Base-by-base conservation (phyloP, 306 rosid genomes). In the Vigna mungo region DNA sequence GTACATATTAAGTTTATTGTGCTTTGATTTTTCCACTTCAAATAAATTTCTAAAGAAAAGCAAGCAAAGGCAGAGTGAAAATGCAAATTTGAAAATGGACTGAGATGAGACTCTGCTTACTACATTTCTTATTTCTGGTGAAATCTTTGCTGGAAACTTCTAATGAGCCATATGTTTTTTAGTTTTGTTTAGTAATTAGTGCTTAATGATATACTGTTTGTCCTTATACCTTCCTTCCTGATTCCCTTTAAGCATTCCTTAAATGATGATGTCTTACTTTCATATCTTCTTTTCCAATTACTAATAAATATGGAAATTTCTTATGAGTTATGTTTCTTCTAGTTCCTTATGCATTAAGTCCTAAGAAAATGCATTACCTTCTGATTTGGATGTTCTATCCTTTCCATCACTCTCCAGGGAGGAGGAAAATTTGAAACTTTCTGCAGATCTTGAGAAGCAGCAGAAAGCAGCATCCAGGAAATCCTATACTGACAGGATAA, bases 401-500 rank as follows among this genome's bases (percentile, higher is more conserved):
- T 78, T 16, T 43, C 41, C 52, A 49, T 78, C 70, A 67, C 66
- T 69, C 64, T 46, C 17, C 67, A 82, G 86, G 78, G 86, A 85
- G 62, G 80, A 85, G 71, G 88, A 85, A 74, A 78, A 78, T 74
- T 49, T 78, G 61, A 65, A 78, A 56, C 84, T 85, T 65, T 36
- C 58, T 75, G 84, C 77, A 30, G 82, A 82, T 75, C 70, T 85
- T 70, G 82, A 65, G 69, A 79, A 82, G 82, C 84, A 78, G 66
- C 82, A 59, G 41, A 72, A 82, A 73, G 61, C 79, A 52, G 84
- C 81, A 54, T 81, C 94, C 49, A 92, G 99, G 87, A 84, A 80
- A 80, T 95, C 99, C 78, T 84, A 90, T 68, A 81, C 90, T 72
- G 80, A 92, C 25, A 81, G 93, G 62, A 89, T 91, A 21, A 85